These are phyloP conservation scores for Trichothecium roseum DNA, from an alignment of 2,329 filamentous ascomycete species.

Conservation along the genomic window DNA sequence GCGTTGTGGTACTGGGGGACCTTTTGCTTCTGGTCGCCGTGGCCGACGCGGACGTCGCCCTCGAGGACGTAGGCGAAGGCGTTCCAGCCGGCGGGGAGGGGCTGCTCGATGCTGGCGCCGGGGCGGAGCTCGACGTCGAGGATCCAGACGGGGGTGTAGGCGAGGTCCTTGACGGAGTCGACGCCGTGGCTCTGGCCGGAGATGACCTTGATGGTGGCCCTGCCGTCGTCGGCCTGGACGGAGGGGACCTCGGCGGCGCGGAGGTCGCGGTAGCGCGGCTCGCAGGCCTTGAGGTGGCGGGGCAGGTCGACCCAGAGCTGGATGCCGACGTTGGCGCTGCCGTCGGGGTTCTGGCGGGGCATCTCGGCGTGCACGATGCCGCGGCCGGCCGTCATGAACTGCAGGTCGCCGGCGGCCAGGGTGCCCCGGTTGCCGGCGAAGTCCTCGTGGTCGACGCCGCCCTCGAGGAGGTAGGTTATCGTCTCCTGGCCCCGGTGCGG, in stretches of 20 bases:
- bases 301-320: constrained; percentile 96
- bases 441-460: constrained; percentile 84
- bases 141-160: constrained; percentile 96
- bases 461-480: constrained; percentile 82
- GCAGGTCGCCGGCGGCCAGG: constrained; percentile 77
- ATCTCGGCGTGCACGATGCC: constrained; percentile 96
- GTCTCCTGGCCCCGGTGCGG: constrained; percentile 72
- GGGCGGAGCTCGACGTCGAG: constrained; percentile 74
- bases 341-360: constrained; percentile 70
- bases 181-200: constrained; percentile 75
- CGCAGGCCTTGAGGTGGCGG: constrained; percentile 69
- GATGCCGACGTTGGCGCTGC: constrained; percentile 70
- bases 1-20: constrained; percentile 76
- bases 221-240: constrained; percentile 60
- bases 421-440: constrained; percentile 80
- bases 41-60: constrained; percentile 57
- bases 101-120: constrained; percentile 66
- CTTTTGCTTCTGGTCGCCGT: constrained; percentile 34
- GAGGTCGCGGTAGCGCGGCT: constrained; percentile 86
- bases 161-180: constrained; percentile 79
- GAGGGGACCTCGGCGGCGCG: constrained; percentile 67
- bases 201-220: constrained; percentile 80
- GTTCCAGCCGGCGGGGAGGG: constrained; percentile 74
- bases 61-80: constrained; percentile 80
- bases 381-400: constrained; percentile 93